A percentile compares a stretch with the other conserved stretches of the same genome.
phyloP scores from a whole-genome alignment of 768 basidiomycete species.

The Cystofilobasidium capitatum region DNA sequence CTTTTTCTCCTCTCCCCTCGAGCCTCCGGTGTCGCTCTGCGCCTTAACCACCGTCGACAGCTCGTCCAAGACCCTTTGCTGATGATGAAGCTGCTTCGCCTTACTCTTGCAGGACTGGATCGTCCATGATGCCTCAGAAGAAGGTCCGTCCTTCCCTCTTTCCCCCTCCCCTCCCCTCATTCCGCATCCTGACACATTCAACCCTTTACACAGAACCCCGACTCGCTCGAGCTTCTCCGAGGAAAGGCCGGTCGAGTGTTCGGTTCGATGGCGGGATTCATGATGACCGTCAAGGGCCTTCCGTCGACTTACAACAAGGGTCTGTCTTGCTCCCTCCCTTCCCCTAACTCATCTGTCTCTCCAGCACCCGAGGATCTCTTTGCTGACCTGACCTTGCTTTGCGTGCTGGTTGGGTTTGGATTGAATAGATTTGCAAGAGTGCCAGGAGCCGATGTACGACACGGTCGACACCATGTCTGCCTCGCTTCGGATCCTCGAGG shows the following conservation, averaged over 20 bases:
- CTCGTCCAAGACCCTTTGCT: no score
- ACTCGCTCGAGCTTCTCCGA: constrained; percentile 86
- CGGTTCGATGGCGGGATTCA: constrained; percentile 93
- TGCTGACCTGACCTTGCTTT: background rate
- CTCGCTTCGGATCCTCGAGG: constrained; percentile 83
- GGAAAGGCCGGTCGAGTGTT: constrained; percentile 93
- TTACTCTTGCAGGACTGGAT: constrained; percentile 63
- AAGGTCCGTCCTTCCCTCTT: constrained; percentile 55
- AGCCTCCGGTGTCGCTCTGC: constrained; percentile 14
- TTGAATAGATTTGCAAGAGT: constrained; percentile 83
- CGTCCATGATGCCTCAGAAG: constrained; percentile 99
- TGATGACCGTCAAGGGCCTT: constrained; percentile 93
- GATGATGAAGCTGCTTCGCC: no score
- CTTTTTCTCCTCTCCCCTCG: background rate
- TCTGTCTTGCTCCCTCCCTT: background rate
- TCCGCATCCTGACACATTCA: background rate
- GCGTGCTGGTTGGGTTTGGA: no score
- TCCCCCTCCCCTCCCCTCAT: background rate
- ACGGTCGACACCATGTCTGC: constrained; percentile 79
- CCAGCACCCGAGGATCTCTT: background rate
- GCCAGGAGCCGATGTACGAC: constrained; percentile 96
- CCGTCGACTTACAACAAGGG: constrained; percentile 98
- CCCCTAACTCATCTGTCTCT: background rate
- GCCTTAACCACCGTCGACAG: no score
- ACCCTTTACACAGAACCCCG: constrained; percentile 36